Evolutionary conservation across 2,329 filamentous ascomycete species (phyloP), one percentile per base, ranked within the genome.

Genomic region (Calonectria hongkongensis): DNA sequence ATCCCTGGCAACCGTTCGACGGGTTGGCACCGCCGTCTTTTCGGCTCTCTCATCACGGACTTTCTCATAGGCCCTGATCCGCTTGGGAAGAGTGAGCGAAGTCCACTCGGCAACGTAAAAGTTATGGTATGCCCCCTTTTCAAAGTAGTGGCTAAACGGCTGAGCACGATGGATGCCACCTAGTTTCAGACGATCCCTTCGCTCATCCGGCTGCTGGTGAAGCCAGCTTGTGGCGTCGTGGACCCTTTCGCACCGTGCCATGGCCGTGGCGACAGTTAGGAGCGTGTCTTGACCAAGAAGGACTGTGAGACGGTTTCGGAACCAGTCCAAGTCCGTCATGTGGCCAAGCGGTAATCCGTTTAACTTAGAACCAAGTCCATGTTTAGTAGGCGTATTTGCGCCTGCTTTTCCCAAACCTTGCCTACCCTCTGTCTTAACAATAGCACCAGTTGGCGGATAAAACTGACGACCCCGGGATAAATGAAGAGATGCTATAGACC

Each of bases 231-330:
- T 56, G 8, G 51, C 50, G 16, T 12, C 13, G 7, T 16, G 50
- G 18, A 33, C 28, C 3, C 1, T 12, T 30, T 7, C 15, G 8
- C 15, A 33, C 5, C 27, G 50, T 25, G 51, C 51, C 51, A 56
- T 56, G 30, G 51, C 51, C 3, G 51, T 25, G 3, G 51, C 51
- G 9, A 12, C 30, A 3, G 50, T 54, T 9, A 54, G 12, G 28
- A 54, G 50, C 50, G 28, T n/a, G 3, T 54, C 50, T 33, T 54
- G 50, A 9, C 15, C 50, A 33, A 54, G 50, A 9, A 54, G 50
- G 7, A 54, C 18, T 2, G 28, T 54, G 16, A 54, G 50, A 3
- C 50, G 50, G 16, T 54, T 54, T 8, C 4, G 28, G 4, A 54
- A 54, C 50, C 50, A 54, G 28, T 54, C 28, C 16, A 54, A 10